phyloP scores from a whole-genome alignment of 306 rosid species.

The Cicer arietinum region DNA sequence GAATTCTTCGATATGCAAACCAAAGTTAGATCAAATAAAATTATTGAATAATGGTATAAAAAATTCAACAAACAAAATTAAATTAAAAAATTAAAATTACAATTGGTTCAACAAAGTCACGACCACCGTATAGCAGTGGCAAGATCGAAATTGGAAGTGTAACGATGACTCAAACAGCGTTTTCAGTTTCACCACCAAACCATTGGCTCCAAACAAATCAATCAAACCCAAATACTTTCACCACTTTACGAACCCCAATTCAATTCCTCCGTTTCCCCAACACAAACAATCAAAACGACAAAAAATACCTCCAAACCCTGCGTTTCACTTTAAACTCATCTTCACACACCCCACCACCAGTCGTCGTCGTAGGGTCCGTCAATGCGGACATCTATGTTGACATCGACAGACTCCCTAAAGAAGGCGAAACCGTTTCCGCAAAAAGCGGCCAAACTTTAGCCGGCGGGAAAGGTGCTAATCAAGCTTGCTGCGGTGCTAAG shows the following conservation, averaged over 20 bases:
- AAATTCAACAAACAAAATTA: neutral
- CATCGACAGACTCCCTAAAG: slow-evolving; percentile 68
- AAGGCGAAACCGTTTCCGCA: slow-evolving; percentile 82
- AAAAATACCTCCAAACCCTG: slow-evolving; percentile 44
- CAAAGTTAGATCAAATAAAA: too few relatives aligned
- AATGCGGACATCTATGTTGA: slow-evolving; percentile 90
- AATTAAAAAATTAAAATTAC: neutral
- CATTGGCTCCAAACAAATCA: slow-evolving; percentile 39
- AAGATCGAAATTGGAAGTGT: neutral
- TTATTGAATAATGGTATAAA: too few relatives aligned
- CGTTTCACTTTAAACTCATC: slow-evolving; percentile 50
- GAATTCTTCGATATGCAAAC: too few relatives aligned
- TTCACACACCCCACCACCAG: slow-evolving; percentile 24
- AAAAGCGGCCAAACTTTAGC: slow-evolving; percentile 73
- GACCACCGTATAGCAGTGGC: neutral
- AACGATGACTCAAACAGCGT: slow-evolving; percentile 48
- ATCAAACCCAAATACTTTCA: neutral
- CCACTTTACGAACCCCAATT: slow-evolving; percentile 25
- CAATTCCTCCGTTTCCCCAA: slow-evolving; percentile 55
- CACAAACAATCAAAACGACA: slow-evolving; percentile 4
- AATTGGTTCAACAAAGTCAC: slow-evolving; percentile 13
- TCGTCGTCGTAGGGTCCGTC: slow-evolving; percentile 89
- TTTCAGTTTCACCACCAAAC: slow-evolving; percentile 59
- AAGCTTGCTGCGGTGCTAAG: slow-evolving; percentile 78
- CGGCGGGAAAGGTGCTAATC: slow-evolving; percentile 91